A percentile compares a stretch with the other conserved stretches of the same genome.
phyloP scores from a whole-genome alignment of 257 asterid species.

The Anisodus acutangulus region DNA sequence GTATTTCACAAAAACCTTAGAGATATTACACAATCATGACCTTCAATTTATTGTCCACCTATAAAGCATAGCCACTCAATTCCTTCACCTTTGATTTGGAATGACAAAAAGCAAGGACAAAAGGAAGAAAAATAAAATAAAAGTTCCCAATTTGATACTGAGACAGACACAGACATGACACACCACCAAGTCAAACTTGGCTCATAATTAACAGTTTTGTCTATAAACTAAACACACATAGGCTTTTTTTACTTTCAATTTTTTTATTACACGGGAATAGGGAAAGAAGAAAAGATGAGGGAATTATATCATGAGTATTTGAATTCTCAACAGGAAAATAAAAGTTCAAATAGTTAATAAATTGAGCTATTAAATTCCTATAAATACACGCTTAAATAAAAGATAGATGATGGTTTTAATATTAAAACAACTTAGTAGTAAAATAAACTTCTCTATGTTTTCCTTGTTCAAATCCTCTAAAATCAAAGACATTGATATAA shows the following conservation, averaged over 20 bases:
- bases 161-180: conserved; percentile 6
- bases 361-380: too few species aligned
- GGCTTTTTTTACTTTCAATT: neutral
- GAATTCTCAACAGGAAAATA: neutral
- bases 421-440: neutral
- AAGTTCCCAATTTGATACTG: conserved; percentile 6
- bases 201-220: neutral
- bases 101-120: neutral
- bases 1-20: neutral
- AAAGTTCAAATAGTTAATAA: too few species aligned
- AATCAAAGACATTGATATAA: conserved; percentile 1
- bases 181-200: conserved; percentile 26
- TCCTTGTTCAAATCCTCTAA: conserved; percentile 17
- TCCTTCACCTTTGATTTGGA: neutral
- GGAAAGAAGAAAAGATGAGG: too few species aligned
- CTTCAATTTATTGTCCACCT: neutral
- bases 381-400: too few species aligned
- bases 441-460: conserved; percentile 3
- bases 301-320: neutral
- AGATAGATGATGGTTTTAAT: neutral
- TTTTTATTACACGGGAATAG: too few species aligned
- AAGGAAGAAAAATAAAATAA: neutral
- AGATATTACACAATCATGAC: neutral
- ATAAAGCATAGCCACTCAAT: neutral
- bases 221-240: neutral